A percentile compares a stretch with the other conserved stretches of the same genome.
Evolutionary conservation across 306 rosid species (phyloP).

Genomic region (Dalbergia cultrata): DNA sequence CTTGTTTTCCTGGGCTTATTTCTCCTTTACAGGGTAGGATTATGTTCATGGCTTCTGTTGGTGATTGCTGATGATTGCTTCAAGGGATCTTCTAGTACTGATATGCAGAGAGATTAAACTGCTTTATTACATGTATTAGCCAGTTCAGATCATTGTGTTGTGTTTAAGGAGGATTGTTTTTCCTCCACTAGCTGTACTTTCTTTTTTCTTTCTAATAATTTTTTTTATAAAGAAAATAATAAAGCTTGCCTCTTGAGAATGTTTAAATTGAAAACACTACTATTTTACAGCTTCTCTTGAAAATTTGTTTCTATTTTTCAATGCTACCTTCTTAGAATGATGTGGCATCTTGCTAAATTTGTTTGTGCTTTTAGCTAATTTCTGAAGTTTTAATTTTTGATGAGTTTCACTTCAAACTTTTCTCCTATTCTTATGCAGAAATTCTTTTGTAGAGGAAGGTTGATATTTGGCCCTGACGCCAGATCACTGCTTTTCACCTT

Average conservation of each 20-base stretch:
- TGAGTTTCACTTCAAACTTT: slow-evolving; percentile 40
- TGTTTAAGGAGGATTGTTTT: slow-evolving; percentile 10
- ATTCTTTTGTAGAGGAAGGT: slow-evolving; percentile 86
- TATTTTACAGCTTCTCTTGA: slow-evolving; percentile 16
- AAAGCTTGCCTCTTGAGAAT: not conserved
- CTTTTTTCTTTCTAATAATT: not conserved
- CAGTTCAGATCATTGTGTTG: slow-evolving; percentile 4
- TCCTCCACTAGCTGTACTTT: slow-evolving; percentile 7
- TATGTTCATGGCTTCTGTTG: too few species aligned
- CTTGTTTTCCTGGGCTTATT: too few species aligned
- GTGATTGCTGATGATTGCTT: not conserved
- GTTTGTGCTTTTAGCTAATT: slow-evolving; percentile 14
- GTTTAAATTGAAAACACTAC: slow-evolving; percentile 9
- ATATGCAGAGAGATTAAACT: not conserved
- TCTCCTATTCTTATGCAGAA: slow-evolving; percentile 67
- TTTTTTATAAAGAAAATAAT: not conserved
- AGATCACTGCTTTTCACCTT: slow-evolving; percentile 81
- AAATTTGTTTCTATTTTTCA: not conserved
- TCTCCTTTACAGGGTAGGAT: too few species aligned
- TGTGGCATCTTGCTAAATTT: slow-evolving; percentile 10
- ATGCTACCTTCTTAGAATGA: slow-evolving; percentile 19
- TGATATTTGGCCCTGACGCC: slow-evolving; percentile 95
- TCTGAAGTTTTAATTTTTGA: not conserved
- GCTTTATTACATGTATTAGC: not conserved
- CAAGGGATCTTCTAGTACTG: not conserved